These are phyloP conservation scores for Albifimbria verrucaria DNA, from an alignment of 2,329 filamentous ascomycete genomes.

Conservation along the genomic window DNA sequence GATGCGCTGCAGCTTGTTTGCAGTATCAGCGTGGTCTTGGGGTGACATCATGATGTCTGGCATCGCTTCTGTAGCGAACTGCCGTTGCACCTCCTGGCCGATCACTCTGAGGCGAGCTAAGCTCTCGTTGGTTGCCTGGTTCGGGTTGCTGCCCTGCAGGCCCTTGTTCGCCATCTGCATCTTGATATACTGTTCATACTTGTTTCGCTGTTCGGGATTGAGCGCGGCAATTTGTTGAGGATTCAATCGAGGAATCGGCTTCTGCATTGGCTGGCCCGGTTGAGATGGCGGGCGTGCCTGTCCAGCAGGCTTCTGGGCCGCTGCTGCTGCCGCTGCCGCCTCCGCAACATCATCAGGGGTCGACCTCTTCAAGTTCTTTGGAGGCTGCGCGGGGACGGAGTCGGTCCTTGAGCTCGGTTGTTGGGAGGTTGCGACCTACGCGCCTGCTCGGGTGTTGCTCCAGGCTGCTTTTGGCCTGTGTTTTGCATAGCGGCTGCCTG, in stretches of 20 bases:
- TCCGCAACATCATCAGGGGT: slow-evolving; percentile 43
- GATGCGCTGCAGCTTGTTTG: slow-evolving; percentile 39
- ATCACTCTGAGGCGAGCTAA: slow-evolving; percentile 31
- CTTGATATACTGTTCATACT: slow-evolving; percentile 37
- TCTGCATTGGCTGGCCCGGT: slow-evolving; percentile 18
- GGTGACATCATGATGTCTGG: slow-evolving; percentile 44
- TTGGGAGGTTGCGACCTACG: slow-evolving; percentile 24
- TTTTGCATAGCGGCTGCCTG: slow-evolving; percentile 32
- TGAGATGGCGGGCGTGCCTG: slow-evolving; percentile 21
- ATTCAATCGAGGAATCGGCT: slow-evolving; percentile 19
- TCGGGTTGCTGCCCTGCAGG: slow-evolving; percentile 10
- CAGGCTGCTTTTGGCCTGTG: slow-evolving; percentile 26
- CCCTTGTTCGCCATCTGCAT: slow-evolving; percentile 22
- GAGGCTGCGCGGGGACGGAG: slow-evolving; percentile 34
- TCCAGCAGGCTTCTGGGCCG: slow-evolving; percentile 12
- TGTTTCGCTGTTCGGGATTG: slow-evolving; percentile 41
- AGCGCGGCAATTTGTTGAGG: slow-evolving; percentile 36
- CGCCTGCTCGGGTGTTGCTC: slow-evolving; percentile 20
- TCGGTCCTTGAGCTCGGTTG: slow-evolving; percentile 32
- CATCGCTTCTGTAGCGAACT: slow-evolving; percentile 36
- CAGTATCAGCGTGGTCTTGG: slow-evolving; percentile 41
- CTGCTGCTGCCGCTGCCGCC: slow-evolving; percentile 9
- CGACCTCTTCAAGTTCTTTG: slow-evolving; percentile 49
- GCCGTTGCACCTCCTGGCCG: slow-evolving; percentile 37
- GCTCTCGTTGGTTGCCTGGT: slow-evolving; percentile 17